phyloP scores from a whole-genome alignment of 2,329 filamentous ascomycete species.

The Myriosclerotinia scirpicola region DNA sequence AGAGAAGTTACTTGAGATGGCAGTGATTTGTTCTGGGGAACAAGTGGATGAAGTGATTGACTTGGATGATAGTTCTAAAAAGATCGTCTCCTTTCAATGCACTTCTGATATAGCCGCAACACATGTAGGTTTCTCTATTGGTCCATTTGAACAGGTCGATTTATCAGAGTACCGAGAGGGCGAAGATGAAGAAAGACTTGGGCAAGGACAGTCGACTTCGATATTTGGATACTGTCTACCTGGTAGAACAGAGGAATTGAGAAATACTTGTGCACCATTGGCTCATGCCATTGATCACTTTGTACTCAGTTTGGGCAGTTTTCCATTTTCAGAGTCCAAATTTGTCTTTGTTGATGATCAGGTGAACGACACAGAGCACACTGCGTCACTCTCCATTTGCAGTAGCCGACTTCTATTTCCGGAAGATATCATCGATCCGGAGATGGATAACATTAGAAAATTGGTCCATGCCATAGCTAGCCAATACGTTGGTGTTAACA shows the following conservation, averaged over 20 bases:
- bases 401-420: slow-evolving; percentile 84
- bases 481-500: slow-evolving; percentile 93
- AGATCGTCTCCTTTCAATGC: slow-evolving; percentile 82
- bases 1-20: slow-evolving; percentile 84
- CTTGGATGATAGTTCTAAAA: slow-evolving; percentile 74
- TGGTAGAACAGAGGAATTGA: slow-evolving; percentile 74
- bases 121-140: slow-evolving; percentile 90
- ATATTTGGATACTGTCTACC: slow-evolving; percentile 91
- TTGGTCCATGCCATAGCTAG: slow-evolving; percentile 82
- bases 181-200: slow-evolving; percentile 88
- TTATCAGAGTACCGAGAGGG: slow-evolving; percentile 85
- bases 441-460: slow-evolving; percentile 76
- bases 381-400: slow-evolving; percentile 83
- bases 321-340: slow-evolving; percentile 90
- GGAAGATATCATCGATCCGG: slow-evolving; percentile 79
- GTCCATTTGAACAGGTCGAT: slow-evolving; percentile 92
- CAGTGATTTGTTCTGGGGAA: slow-evolving; percentile 87
- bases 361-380: slow-evolving; percentile 68
- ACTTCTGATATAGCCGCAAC: slow-evolving; percentile 75
- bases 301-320: slow-evolving; percentile 82
- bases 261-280: slow-evolving; percentile 82
- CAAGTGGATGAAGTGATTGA: slow-evolving; percentile 80
- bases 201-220: slow-evolving; percentile 75
- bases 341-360: slow-evolving; percentile 93
- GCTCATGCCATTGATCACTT: slow-evolving; percentile 89